Evolutionary conservation across 176 grass and related monocot genomes (phyloP).

Genomic region (Carex pumila): DNA sequence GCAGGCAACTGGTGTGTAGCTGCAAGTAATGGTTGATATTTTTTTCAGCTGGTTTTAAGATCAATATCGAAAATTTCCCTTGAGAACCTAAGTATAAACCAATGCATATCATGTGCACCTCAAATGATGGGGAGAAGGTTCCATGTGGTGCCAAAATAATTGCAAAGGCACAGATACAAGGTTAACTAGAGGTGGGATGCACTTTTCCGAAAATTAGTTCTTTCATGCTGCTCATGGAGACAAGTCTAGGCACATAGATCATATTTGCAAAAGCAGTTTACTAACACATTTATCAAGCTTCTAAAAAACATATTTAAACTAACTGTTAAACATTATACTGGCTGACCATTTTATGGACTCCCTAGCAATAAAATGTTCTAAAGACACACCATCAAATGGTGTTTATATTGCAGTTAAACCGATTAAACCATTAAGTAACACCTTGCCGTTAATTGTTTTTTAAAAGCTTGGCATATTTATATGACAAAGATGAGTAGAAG

Average conservation of each 20-base stretch:
- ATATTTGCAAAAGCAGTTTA: slow-evolving; percentile 1
- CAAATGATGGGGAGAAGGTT: background rate
- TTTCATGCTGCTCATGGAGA: background rate
- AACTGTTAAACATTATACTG: too few species aligned
- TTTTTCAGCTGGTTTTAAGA: background rate
- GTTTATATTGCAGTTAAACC: too few species aligned
- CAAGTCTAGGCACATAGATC: background rate
- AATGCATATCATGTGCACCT: background rate
- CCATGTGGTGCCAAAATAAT: background rate
- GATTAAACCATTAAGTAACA: too few species aligned
- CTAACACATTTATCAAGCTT: background rate
- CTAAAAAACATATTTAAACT: too few species aligned
- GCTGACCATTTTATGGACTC: too few species aligned
- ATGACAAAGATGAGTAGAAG: background rate
- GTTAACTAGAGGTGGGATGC: background rate
- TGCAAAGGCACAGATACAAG: background rate
- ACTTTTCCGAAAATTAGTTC: background rate
- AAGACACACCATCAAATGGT: too few species aligned
- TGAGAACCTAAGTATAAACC: too few species aligned
- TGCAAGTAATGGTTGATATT: background rate
- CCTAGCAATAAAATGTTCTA: too few species aligned
- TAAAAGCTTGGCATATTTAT: background rate
- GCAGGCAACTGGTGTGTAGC: background rate
- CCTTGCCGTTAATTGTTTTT: too few species aligned
- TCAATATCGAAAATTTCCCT: background rate